These are phyloP conservation scores for Pleurotus citrinopileatus DNA, from an alignment of 768 basidiomycete genomes.

Conservation along the genomic window DNA sequence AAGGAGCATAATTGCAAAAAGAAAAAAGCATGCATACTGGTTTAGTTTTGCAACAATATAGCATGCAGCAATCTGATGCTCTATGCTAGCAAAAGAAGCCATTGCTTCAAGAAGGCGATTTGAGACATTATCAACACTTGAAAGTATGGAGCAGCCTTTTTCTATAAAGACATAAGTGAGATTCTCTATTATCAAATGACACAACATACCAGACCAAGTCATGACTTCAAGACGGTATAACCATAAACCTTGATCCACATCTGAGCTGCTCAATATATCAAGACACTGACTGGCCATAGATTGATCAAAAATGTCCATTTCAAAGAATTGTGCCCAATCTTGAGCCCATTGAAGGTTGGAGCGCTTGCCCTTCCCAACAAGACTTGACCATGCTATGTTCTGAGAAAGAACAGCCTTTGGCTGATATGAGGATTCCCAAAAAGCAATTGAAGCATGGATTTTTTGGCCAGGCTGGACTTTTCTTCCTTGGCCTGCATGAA, in stretches of 20 bases:
- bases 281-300: constrained; percentile 7
- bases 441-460: constrained; percentile 13
- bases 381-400: background rate
- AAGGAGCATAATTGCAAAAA: too few relatives aligned
- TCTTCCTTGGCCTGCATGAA: constrained; percentile 6
- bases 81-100: background rate
- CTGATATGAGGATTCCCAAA: constrained; percentile 1
- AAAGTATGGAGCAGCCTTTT: background rate
- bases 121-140: constrained; percentile 1
- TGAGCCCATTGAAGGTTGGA: constrained; percentile 10
- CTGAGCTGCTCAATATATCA: background rate
- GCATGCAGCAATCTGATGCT: background rate
- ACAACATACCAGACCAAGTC: constrained; percentile 4
- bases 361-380: constrained; percentile 5
- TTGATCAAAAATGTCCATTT: constrained; percentile 14
- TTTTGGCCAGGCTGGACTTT: constrained; percentile 10
- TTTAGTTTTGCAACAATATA: constrained; percentile 4
- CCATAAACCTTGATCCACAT: background rate
- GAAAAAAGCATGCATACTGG: background rate
- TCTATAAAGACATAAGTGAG: background rate
- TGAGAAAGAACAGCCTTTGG: constrained; percentile 9
- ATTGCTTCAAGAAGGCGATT: background rate
- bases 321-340: constrained; percentile 9
- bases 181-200: too few relatives aligned
- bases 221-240: constrained; percentile 6